These are phyloP conservation scores for Colletotrichum cordylinicola DNA, from an alignment of 2,329 filamentous ascomycete species.

Conservation along the genomic window DNA sequence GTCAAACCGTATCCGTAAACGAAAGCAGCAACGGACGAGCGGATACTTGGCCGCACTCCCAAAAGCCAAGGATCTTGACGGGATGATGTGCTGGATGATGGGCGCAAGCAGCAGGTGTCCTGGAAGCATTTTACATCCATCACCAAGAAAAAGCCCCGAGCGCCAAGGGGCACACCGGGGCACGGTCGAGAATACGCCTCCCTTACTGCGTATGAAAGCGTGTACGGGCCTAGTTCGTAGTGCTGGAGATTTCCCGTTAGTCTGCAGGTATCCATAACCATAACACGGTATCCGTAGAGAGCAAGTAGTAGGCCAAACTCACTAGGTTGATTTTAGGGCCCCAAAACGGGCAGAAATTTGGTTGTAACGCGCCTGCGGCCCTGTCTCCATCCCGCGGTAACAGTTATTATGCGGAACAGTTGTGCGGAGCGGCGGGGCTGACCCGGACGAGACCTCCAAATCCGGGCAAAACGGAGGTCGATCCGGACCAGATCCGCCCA, in stretches of 20 bases:
- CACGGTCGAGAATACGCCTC: neutral
- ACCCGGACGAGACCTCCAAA: slow-evolving; percentile 9
- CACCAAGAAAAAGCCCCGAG: neutral
- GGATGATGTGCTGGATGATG: neutral
- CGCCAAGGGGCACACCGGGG: neutral
- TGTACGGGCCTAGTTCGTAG: neutral
- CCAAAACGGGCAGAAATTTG: neutral
- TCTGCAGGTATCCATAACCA: neutral
- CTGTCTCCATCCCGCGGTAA: slow-evolving; percentile 2
- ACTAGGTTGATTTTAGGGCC: neutral
- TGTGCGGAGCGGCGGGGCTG: neutral
- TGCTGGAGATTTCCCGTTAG: neutral
- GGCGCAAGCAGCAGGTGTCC: neutral
- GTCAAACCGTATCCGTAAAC: neutral
- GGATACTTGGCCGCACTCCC: neutral
- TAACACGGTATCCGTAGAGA: neutral
- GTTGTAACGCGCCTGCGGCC: neutral
- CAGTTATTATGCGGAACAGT: neutral
- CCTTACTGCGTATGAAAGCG: neutral
- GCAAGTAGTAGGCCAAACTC: neutral
- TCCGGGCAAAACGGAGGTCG: slow-evolving; percentile 6
- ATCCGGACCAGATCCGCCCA: slow-evolving; percentile 15
- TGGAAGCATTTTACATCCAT: neutral
- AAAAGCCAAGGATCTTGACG: neutral
- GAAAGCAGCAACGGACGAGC: neutral